phyloP scores from a whole-genome alignment of 164 flowering plant species.

The Magnolia officinalis region DNA sequence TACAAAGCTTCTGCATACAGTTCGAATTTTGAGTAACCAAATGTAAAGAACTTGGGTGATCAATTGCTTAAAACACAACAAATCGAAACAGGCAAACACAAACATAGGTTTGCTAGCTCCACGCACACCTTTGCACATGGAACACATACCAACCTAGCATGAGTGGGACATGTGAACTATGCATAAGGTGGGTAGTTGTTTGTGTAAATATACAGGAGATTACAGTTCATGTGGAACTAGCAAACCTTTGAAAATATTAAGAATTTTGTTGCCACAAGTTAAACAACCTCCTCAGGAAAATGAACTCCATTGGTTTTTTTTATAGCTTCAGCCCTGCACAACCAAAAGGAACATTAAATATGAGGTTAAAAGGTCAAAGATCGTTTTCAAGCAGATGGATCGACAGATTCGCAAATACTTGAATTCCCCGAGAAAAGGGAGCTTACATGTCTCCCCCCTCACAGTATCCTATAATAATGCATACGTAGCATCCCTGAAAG shows the following conservation, averaged over 20 bases:
- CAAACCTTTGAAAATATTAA: too few relatives aligned
- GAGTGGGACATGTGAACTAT: too few relatives aligned
- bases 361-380: conserved; percentile 2
- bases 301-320: conserved; percentile 67
- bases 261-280: background rate
- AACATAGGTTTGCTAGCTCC: too few relatives aligned
- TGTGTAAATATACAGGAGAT: too few relatives aligned
- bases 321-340: conserved; percentile 77
- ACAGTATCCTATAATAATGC: conserved; percentile 91
- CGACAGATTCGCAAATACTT: conserved; percentile 4
- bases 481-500: conserved; percentile 90
- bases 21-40: background rate
- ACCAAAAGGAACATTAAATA: conserved; percentile 7
- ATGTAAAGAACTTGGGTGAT: background rate
- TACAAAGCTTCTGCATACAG: conserved; percentile 75
- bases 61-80: too few relatives aligned
- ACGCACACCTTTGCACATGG: too few relatives aligned
- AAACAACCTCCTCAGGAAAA: conserved; percentile 81
- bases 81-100: too few relatives aligned
- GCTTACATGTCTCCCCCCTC: conserved; percentile 98
- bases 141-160: too few relatives aligned
- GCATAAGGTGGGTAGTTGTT: too few relatives aligned
- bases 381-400: conserved; percentile 5
- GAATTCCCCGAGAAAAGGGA: conserved; percentile 13
- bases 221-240: too few relatives aligned